These are phyloP conservation scores for Helicostylum pulchrum DNA, from an alignment of 192 early-diverging fungal species.

Conservation along the genomic window DNA sequence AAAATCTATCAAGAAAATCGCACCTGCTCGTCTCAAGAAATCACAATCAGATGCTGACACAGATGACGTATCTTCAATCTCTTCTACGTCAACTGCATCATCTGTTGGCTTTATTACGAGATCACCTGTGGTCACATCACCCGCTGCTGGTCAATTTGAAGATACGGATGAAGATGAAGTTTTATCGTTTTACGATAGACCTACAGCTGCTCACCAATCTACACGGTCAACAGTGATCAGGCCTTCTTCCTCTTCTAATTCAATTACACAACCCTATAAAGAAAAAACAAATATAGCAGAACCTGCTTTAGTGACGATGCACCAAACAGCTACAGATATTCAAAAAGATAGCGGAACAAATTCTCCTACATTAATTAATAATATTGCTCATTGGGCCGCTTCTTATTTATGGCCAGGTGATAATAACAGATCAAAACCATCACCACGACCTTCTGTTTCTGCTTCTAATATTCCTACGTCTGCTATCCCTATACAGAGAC, in stretches of 20 bases:
- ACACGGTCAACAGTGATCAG: neutral
- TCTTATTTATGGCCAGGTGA: conserved; percentile 15
- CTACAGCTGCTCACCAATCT: neutral
- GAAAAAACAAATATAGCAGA: neutral
- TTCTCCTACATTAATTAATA: neutral
- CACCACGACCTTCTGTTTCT: conserved; percentile 4
- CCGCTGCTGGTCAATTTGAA: neutral
- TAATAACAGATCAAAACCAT: neutral
- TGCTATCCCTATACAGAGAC: neutral
- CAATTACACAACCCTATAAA: conserved; percentile 7
- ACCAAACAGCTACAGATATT: conserved; percentile 13
- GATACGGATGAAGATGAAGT: neutral
- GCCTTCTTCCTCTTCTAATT: neutral
- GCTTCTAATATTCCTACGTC: conserved; percentile 2
- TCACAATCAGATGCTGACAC: conserved; percentile 19
- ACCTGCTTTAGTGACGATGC: conserved; percentile 10
- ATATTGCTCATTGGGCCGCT: conserved; percentile 17
- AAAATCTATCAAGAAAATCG: conserved; percentile 18
- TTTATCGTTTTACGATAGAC: neutral
- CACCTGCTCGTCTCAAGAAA: conserved; percentile 19
- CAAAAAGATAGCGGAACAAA: conserved; percentile 1
- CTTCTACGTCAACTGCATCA: conserved; percentile 9
- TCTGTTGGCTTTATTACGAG: neutral
- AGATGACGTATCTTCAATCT: conserved; percentile 11
- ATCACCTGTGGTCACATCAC: neutral